These are phyloP conservation scores for Cadophora sp. DNA, from an alignment of 2,329 filamentous ascomycete genomes.

Conservation along the genomic window DNA sequence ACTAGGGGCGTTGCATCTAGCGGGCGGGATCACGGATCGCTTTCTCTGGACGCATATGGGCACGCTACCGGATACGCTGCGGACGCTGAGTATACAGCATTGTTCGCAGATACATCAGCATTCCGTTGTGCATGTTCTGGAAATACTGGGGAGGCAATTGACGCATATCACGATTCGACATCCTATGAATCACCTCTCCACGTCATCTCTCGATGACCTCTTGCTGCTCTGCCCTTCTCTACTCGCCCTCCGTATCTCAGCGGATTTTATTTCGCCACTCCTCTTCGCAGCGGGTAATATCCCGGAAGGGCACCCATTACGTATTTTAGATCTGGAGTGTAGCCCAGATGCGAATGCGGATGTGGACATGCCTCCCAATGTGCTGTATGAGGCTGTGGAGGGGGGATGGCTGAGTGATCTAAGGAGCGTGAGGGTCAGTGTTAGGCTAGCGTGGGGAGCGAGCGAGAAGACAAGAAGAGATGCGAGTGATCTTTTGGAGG, in stretches of 20 bases:
- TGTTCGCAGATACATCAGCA: conserved; percentile 40
- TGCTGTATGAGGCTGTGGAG: conserved; percentile 42
- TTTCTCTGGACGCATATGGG: conserved; percentile 40
- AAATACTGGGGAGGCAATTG: conserved; percentile 38
- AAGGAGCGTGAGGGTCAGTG: conserved; percentile 43
- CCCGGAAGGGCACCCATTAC: conserved; percentile 36
- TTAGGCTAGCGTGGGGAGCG: conserved; percentile 43
- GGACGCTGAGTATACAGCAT: conserved; percentile 44
- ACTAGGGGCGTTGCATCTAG: conserved; percentile 43
- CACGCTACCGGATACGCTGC: conserved; percentile 35
- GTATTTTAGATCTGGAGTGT: conserved; percentile 45
- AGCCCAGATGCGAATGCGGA: conserved; percentile 40
- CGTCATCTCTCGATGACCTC: conserved; percentile 37
- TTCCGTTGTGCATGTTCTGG: conserved; percentile 35
- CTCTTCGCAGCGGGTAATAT: conserved; percentile 35
- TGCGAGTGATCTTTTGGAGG: conserved; percentile 39
- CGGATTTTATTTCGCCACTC: conserved; percentile 42
- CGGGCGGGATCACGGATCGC: conserved; percentile 43
- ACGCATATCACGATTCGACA: conserved; percentile 45
- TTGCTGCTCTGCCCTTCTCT: conserved; percentile 39
- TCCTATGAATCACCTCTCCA: conserved; percentile 42
- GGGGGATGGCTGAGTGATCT: conserved; percentile 39
- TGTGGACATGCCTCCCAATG: conserved; percentile 34
- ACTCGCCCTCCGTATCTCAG: conserved; percentile 41
- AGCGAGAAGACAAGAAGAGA: conserved; percentile 35